Percentiles rank a stretch among this genome's conserved stretches.
These are phyloP conservation scores for Aspergillus indologenus DNA, from an alignment of 495 filamentous ascomycete species.

Conservation along the genomic window DNA sequence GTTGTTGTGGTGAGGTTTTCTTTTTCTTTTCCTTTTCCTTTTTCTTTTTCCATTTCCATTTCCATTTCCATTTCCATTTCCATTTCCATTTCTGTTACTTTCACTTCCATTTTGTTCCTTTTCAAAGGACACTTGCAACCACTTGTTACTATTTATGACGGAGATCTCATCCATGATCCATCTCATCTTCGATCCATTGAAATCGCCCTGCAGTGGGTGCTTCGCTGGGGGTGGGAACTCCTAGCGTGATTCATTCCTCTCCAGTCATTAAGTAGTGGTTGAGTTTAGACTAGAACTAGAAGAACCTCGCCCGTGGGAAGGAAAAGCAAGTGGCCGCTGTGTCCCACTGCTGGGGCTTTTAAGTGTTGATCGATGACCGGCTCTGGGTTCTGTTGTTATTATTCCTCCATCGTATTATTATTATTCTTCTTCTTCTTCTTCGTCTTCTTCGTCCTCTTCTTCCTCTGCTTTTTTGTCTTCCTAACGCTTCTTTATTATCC, in stretches of 20 bases:
- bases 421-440: conserved; percentile 16
- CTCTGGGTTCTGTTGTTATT: conserved; percentile 15
- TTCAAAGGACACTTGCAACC: not conserved
- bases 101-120: too few species aligned
- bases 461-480: conserved; percentile 11
- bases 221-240: conserved; percentile 27
- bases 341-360: conserved; percentile 21
- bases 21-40: not conserved
- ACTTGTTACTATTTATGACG: conserved; percentile 2
- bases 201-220: conserved; percentile 11
- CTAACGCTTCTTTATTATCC: conserved; percentile 25
- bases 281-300: conserved; percentile 21
- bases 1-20: not conserved
- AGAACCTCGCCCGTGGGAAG: conserved; percentile 17
- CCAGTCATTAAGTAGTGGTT: conserved; percentile 12
- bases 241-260: conserved; percentile 27
- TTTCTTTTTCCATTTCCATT: too few species aligned
- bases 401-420: conserved; percentile 9
- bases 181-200: conserved; percentile 5
- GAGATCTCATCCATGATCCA: not conserved
- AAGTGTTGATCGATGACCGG: conserved; percentile 22
- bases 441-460: conserved; percentile 13
- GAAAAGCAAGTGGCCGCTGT: conserved; percentile 17
- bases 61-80: not conserved
- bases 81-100: too few species aligned